phyloP scores from a whole-genome alignment of 129 eudicot species.

The Artemisia argyi region DNA sequence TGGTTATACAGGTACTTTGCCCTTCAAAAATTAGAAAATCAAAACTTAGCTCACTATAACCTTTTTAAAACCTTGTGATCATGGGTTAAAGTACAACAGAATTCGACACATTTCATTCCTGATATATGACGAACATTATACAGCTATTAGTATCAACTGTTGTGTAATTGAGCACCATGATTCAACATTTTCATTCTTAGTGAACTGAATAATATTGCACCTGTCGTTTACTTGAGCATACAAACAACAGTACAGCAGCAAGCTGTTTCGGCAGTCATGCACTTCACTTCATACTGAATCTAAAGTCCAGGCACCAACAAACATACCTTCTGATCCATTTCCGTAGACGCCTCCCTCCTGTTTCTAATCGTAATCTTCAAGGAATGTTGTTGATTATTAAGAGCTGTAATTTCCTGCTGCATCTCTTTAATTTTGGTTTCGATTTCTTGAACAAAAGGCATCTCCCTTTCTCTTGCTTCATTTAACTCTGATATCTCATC shows the following conservation, averaged over 20 bases:
- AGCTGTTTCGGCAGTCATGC: conserved; percentile 2
- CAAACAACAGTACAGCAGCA: neutral
- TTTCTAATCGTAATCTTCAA: conserved; percentile 51
- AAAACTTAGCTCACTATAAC: neutral
- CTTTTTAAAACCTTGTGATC: conserved; percentile 1
- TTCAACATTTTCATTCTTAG: conserved; percentile 8
- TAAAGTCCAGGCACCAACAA: conserved; percentile 2
- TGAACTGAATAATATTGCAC: neutral
- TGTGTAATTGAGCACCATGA: neutral
- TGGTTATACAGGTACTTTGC: conserved; percentile 5
- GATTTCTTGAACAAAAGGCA: conserved; percentile 69
- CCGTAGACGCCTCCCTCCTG: conserved; percentile 67
- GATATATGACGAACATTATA: neutral
- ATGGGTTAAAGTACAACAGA: neutral
- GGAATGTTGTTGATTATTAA: conserved; percentile 69
- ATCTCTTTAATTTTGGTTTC: conserved; percentile 66
- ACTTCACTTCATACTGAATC: neutral
- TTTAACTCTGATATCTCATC: conserved; percentile 59
- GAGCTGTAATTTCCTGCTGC: conserved; percentile 53
- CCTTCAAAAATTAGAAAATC: neutral
- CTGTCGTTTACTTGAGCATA: neutral
- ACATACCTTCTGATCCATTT: conserved; percentile 74
- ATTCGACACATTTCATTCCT: neutral
- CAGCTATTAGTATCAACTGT: neutral
- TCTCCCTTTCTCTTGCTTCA: conserved; percentile 68